These are phyloP conservation scores for Suillus alpinus DNA, from an alignment of 768 basidiomycete genomes.

Conservation along the genomic window DNA sequence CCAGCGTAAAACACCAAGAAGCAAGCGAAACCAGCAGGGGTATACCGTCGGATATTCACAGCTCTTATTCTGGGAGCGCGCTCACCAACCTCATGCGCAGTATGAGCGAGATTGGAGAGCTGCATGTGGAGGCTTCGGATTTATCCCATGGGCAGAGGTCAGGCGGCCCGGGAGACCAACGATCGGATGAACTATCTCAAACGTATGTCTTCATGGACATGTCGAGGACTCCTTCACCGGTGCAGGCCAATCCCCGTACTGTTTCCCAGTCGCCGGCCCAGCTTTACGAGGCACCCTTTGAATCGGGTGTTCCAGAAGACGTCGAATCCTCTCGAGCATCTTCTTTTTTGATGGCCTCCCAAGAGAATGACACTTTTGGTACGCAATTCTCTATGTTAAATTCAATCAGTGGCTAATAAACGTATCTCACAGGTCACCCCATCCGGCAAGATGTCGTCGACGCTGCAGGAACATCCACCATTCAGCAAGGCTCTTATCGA, in stretches of 20 bases:
- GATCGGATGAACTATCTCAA: slow-evolving; percentile 12
- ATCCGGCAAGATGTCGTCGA: slow-evolving; percentile 21
- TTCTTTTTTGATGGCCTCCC: slow-evolving; percentile 17
- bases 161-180: slow-evolving; percentile 7
- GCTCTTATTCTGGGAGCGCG: slow-evolving; percentile 33
- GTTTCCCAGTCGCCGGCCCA: slow-evolving; percentile 8
- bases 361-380: slow-evolving; percentile 33
- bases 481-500: slow-evolving; percentile 10
- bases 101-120: slow-evolving; percentile 34
- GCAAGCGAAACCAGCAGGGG: slow-evolving; percentile 7
- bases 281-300: slow-evolving; percentile 1
- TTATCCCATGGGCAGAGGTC: slow-evolving; percentile 11
- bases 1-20: slow-evolving; percentile 5
- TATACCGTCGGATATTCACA: slow-evolving; percentile 30
- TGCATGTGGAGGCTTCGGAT: slow-evolving; percentile 16
- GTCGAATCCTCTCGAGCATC: slow-evolving; percentile 20
- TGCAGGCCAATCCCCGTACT: slow-evolving; percentile 9
- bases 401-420: slow-evolving; percentile 4
- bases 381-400: not conserved
- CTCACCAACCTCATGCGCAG: slow-evolving; percentile 39
- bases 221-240: slow-evolving; percentile 13
- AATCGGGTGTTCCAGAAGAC: slow-evolving; percentile 22
- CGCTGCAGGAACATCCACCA: slow-evolving; percentile 11
- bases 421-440: slow-evolving; percentile 17
- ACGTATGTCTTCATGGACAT: slow-evolving; percentile 19